Evolutionary conservation across 2,329 filamentous ascomycete species (phyloP).

Genomic region (Cladosporium sp.): DNA sequence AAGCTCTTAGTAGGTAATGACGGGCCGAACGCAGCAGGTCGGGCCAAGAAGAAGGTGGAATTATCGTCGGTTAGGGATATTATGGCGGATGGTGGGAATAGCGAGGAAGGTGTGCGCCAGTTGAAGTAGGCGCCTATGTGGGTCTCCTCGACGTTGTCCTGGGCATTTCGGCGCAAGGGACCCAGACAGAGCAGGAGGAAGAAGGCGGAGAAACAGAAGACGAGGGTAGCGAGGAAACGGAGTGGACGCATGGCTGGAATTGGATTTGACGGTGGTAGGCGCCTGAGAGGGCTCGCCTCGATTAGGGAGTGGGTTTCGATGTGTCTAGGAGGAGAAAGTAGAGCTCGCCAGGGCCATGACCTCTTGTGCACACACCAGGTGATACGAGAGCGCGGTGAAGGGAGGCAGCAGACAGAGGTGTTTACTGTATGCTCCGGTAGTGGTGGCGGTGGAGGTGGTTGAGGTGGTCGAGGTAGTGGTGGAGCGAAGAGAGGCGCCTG

Average conservation of each 20-base stretch:
- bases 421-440: neutral
- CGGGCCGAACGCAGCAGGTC: constrained; percentile 91
- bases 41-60: constrained; percentile 91
- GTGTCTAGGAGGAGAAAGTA: constrained; percentile 14
- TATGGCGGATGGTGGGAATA: constrained; percentile 93
- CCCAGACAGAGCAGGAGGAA: constrained; percentile 47
- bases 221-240: constrained; percentile 46
- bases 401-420: neutral
- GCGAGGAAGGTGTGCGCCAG: constrained; percentile 67
- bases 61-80: constrained; percentile 98
- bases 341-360: constrained; percentile 16
- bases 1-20: constrained; percentile 72
- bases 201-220: constrained; percentile 46
- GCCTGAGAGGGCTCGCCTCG: neutral
- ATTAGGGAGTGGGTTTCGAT: neutral
- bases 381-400: neutral
- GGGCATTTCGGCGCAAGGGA: constrained; percentile 29
- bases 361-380: constrained; percentile 3
- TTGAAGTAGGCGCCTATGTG: constrained; percentile 48
- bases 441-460: neutral
- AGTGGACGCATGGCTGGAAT: constrained; percentile 41
- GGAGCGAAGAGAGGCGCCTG: constrained; percentile 11
- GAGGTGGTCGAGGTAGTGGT: neutral
- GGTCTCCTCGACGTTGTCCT: constrained; percentile 33
- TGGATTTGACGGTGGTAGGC: constrained; percentile 6